Base-by-base conservation (phyloP, 2,329 filamentous ascomycete species). In the Microdochium bolleyi region DNA sequence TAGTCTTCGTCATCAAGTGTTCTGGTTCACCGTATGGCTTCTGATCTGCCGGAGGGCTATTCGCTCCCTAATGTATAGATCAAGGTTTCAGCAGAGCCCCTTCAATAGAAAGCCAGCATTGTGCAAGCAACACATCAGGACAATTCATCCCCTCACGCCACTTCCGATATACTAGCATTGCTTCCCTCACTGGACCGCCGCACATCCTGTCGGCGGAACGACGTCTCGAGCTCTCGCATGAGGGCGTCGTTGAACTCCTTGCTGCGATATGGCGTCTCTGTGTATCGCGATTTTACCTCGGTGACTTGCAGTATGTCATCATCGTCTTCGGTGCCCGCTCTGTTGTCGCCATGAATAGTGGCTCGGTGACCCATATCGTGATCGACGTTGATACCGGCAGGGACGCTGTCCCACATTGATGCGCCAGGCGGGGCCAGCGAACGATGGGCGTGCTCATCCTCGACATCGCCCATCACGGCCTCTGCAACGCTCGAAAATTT, bases 401-500 rank as follows among this genome's bases (percentile, higher is more conserved):
- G 8, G 19, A 3, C 3, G 19, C 3, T 46, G 7, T 8, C 16
- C 9, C 5, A 21, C 22, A 19, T 10, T 3, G 41, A 46, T 7
- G 41, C 16, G 13, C 41, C 19, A 3, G 41, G 41, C 41, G 19
- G n/a, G 3, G 19, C 41, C 5, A 19, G 21, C 5, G 41, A 46
- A 11, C 19, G n/a, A 24, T 49, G 21, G 24, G 34, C 44, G 3
- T 51, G 19, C n/a, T 54, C 50, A 7, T 57, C 53, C 24, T 60
- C 57, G 3, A 38, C 49, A 9, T 61, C 62, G 3, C 63, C 58
- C 46, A 61, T 57, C 49, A 70, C 66, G n/a, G 66, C 67, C 49
- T 69, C 66, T 1, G 62, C 60, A 1, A 69, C 65, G 51, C 61
- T 69, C 16, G 66, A 66, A 55, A 66, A 68, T 51, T 65, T 68